Percentiles rank a stretch among this genome's conserved stretches.
Conservation (phyloP, 768 basidiomycete genomes). For the Pholiota conissans region DNA sequence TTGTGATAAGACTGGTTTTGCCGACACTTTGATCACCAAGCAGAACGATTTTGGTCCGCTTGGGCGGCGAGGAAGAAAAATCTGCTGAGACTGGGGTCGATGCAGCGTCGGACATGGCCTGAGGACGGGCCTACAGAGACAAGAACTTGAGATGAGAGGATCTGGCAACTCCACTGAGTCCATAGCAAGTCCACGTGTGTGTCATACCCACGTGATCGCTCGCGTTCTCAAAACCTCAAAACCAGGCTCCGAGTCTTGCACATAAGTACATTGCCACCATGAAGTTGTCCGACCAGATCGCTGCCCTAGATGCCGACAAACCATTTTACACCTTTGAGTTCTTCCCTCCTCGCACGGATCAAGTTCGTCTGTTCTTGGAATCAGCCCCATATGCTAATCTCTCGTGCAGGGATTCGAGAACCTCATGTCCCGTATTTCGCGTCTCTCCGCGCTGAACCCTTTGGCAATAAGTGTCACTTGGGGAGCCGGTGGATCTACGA, state of each 20-base stretch:
- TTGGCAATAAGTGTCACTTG: constrained; percentile 92
- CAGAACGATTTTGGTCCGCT: constrained; percentile 95
- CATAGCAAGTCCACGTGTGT: constrained; percentile 8
- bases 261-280: constrained; percentile 31
- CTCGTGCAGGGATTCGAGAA: constrained; percentile 76
- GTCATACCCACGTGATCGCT: constrained; percentile 3
- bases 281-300: constrained; percentile 77
- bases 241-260: neutral
- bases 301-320: constrained; percentile 33
- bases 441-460: constrained; percentile 75
- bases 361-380: constrained; percentile 41
- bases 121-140: neutral
- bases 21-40: constrained; percentile 98
- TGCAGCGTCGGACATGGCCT: constrained; percentile 39
- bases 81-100: constrained; percentile 76
- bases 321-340: constrained; percentile 96
- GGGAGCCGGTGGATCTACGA: constrained; percentile 96
- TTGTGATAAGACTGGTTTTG: constrained; percentile 97
- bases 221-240: constrained; percentile 6
- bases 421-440: constrained; percentile 81
- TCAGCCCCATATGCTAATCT: neutral
- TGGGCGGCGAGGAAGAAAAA: constrained; percentile 86
- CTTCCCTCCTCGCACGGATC: constrained; percentile 94
- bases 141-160: neutral
- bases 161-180: neutral